Conservation (phyloP, 2,329 filamentous ascomycete genomes). For the Chaetomiaceae sp. region DNA sequence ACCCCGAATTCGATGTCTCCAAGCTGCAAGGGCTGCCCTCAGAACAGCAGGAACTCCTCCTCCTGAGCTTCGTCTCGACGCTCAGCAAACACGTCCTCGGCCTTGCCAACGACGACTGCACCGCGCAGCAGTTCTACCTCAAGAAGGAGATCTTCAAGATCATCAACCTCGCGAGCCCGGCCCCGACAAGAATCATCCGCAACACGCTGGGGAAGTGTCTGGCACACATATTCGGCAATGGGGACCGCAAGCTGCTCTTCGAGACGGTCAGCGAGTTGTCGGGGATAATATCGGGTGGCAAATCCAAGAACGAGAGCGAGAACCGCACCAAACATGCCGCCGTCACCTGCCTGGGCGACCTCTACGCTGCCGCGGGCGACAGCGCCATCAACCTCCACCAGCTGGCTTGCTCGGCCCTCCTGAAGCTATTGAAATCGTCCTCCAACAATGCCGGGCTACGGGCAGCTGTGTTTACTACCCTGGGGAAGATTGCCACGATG, state of each 20-base stretch:
- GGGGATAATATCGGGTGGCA: conserved; percentile 65
- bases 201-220: conserved; percentile 85
- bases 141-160: conserved; percentile 95
- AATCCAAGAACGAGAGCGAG: conserved; percentile 71
- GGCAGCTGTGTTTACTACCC: conserved; percentile 67
- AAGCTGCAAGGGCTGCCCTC: conserved; percentile 86
- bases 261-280: conserved; percentile 91
- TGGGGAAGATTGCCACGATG: conserved; percentile 72
- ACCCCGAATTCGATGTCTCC: conserved; percentile 78
- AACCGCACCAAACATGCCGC: conserved; percentile 80
- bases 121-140: conserved; percentile 81
- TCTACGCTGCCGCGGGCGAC: conserved; percentile 89
- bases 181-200: conserved; percentile 81
- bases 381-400: conserved; percentile 82
- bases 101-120: conserved; percentile 73
- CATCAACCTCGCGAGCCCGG: conserved; percentile 73
- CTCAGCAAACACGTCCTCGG: conserved; percentile 74
- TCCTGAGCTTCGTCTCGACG: conserved; percentile 81
- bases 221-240: conserved; percentile 73
- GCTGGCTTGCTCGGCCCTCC: conserved; percentile 63
- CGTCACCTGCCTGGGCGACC: conserved; percentile 77
- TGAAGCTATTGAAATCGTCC: conserved; percentile 76
- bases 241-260: conserved; percentile 86
- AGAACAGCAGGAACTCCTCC: conserved; percentile 93
- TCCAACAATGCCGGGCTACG: conserved; percentile 77